Percentiles rank a stretch among this genome's conserved stretches.
Evolutionary conservation across 2,329 filamentous ascomycete genomes (phyloP).

Genomic region (Fusarium musae): DNA sequence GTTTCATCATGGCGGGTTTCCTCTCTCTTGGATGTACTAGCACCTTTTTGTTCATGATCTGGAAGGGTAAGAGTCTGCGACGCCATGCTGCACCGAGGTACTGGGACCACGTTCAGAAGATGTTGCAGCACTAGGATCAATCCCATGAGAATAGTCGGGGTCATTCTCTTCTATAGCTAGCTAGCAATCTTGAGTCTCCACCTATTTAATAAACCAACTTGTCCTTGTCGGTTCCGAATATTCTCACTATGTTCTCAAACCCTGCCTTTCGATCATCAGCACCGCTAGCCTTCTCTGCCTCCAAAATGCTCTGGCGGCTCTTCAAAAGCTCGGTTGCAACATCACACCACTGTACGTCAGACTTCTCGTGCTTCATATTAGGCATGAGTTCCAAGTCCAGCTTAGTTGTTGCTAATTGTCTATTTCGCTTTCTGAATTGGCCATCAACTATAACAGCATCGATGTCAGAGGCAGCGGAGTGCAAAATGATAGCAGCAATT

Average conservation of each 20-base stretch:
- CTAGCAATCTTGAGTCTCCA: fast-evolving
- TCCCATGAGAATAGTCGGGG: too few relatives aligned
- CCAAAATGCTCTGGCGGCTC: not conserved
- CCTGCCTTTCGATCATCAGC: not conserved
- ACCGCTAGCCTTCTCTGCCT: not conserved
- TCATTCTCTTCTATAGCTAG: not conserved
- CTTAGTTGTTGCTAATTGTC: not conserved
- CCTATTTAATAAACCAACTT: not conserved
- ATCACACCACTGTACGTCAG: not conserved
- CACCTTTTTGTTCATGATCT: not conserved
- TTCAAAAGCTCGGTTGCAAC: not conserved
- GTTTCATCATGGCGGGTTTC: not conserved
- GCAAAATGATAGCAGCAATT: slow-evolving; percentile 1
- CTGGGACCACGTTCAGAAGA: not conserved
- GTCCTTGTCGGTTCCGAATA: not conserved
- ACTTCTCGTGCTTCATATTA: not conserved
- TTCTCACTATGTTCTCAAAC: not conserved
- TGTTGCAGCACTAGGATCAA: not conserved
- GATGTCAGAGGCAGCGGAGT: not conserved
- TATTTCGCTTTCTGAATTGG: slow-evolving; percentile 5
- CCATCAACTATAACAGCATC: slow-evolving; percentile 12
- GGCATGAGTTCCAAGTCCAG: not conserved
- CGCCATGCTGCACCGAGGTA: not conserved
- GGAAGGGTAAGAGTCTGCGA: not conserved
- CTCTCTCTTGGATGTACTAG: not conserved